Evolutionary conservation across 2,329 filamentous ascomycete species (phyloP), one percentile per base, ranked within the genome.

Genomic region (Fusarium vanettenii): DNA sequence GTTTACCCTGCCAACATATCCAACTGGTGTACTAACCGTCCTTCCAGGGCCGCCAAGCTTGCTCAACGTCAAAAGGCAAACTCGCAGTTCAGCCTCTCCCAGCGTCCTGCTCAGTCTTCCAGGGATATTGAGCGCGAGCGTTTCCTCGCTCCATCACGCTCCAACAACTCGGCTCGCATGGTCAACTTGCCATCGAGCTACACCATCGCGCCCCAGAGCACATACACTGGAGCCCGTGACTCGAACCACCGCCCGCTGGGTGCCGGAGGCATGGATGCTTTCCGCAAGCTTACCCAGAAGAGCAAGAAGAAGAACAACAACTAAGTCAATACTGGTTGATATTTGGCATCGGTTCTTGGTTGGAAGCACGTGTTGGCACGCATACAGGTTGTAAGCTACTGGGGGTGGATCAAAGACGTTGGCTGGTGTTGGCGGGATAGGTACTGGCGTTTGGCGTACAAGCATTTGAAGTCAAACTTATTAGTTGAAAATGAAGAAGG

Each of bases 241-340:
- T 82, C 86, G 7, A 89, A 90, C 73, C 89, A 89, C 73, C 86
- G 89, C 48, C 91, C 91, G 13, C 89, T 92, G 71, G 91, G 91
- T 61, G 87, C 90, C n/a, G 87, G 87, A 70, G 91, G 90, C 68
- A 85, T 90, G 81, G 90, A 92, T 74, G 90, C 91, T 1, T 92
- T 92, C 84, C 86, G 89, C 72, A 90, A 87, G 83, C 92, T 92
- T 87, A 91, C 89, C 11, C 87, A 90, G 78, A 92, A 90, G 82
- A 87, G 86, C 72, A 92, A 91, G 85, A 90, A 89, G 84, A 79
- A 79, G 73, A 73, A 59, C 50, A 73, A 56, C 52, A 73, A 56
- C 52, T 78, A 69, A 72, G 33, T 29, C 13, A 5, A 4, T 29
- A 4, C 11, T 25, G 13, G 14, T 7, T 45, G 22, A 20, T n/a